Evolutionary conservation across 306 rosid species (phyloP).

Genomic region (Quercus gilva): DNA sequence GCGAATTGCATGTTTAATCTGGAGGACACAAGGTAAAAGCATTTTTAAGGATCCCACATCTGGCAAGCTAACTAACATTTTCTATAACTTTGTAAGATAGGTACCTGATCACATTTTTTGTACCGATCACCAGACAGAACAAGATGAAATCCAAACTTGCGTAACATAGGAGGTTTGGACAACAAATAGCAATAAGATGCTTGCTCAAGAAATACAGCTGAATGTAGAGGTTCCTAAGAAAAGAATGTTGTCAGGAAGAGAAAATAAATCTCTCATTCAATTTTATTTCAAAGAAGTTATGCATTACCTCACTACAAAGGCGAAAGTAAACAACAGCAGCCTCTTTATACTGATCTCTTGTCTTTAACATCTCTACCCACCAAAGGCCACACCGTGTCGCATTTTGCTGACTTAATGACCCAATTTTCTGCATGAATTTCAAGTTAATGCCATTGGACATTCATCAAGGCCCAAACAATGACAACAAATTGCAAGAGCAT

Average conservation of each 20-base stretch:
- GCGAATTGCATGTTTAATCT: conserved; percentile 96
- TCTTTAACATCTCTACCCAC: conserved; percentile 95
- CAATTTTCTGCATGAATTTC: conserved; percentile 68
- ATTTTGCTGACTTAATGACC: conserved; percentile 74
- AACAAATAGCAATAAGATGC: conserved; percentile 90
- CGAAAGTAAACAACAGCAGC: conserved; percentile 94
- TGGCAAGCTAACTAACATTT: not conserved
- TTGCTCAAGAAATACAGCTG: conserved; percentile 99
- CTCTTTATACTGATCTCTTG: conserved; percentile 76
- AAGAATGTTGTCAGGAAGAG: conserved; percentile 33
- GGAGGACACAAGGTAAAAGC: conserved; percentile 26
- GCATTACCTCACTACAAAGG: conserved; percentile 85
- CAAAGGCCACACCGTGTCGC: conserved; percentile 92
- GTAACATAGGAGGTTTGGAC: conserved; percentile 90
- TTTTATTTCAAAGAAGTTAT: not conserved
- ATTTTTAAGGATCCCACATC: conserved; percentile 21
- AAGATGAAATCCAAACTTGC: conserved; percentile 97
- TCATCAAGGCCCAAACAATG: not conserved
- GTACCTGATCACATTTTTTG: conserved; percentile 91
- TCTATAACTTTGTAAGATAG: conserved; percentile 17
- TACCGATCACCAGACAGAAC: conserved; percentile 98
- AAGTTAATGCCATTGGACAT: conserved; percentile 18
- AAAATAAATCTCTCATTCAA: conserved; percentile 23
- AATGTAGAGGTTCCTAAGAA: conserved; percentile 75
- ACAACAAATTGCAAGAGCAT: not conserved